Percentiles rank a stretch among this genome's conserved stretches.
These are phyloP conservation scores for Amanita subjunquillea DNA, from an alignment of 768 basidiomycete genomes.

Conservation along the genomic window DNA sequence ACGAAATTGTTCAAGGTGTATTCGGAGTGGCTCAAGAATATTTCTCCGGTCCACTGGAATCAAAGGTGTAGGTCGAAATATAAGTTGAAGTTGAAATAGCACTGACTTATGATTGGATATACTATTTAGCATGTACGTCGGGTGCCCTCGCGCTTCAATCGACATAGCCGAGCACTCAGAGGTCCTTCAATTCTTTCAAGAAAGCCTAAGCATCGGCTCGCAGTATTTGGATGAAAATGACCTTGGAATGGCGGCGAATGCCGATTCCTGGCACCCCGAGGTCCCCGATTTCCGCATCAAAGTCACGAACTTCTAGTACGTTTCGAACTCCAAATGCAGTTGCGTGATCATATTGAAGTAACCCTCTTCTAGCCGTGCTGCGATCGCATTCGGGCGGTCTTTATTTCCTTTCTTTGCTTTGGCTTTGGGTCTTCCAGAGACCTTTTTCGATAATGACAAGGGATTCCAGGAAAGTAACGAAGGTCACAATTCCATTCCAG, in stretches of 20 bases:
- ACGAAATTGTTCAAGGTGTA: background rate
- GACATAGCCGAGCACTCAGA: background rate
- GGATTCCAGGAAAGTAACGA: background rate
- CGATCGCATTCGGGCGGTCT: background rate
- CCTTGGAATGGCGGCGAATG: too few relatives aligned
- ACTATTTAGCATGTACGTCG: background rate
- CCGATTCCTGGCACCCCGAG: too few relatives aligned
- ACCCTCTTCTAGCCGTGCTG: background rate
- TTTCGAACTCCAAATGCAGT: background rate
- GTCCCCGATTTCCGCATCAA: background rate
- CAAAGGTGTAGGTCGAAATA: background rate
- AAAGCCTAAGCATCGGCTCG: too few relatives aligned
- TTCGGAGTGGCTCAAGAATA: background rate
- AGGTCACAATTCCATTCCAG: background rate
- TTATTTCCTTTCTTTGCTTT: background rate
- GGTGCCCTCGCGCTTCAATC: background rate
- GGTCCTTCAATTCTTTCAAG: too few relatives aligned
- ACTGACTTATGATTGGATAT: background rate
- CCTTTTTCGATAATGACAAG: background rate
- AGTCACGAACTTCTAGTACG: background rate
- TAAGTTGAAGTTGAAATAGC: background rate
- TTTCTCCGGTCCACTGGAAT: background rate
- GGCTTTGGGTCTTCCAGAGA: background rate
- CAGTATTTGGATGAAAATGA: too few relatives aligned
- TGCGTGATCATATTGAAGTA: background rate